phyloP scores from a whole-genome alignment of 306 rosid genomes.

The Ceratonia siliqua region DNA sequence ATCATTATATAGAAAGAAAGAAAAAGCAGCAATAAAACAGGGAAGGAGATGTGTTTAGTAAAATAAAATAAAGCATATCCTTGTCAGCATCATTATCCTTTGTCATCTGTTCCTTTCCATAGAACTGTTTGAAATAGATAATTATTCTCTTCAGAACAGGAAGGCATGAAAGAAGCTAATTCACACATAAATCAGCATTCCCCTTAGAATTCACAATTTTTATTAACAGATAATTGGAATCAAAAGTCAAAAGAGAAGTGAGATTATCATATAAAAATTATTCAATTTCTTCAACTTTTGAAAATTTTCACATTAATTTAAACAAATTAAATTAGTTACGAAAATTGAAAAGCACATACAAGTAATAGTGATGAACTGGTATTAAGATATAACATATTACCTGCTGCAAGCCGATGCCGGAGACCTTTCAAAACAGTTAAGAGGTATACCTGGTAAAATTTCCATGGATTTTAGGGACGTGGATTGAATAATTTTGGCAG shows the following conservation, averaged over 20 bases:
- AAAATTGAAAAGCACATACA: conserved; percentile 23
- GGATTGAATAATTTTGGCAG: conserved; percentile 26
- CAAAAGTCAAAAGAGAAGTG: not conserved
- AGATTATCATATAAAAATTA: conserved; percentile 11
- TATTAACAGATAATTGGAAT: conserved; percentile 18
- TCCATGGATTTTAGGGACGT: conserved; percentile 41
- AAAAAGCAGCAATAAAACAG: not conserved
- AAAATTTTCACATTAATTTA: not conserved
- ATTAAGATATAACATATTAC: conserved; percentile 47
- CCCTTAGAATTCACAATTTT: not conserved
- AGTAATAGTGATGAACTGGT: conserved; percentile 17
- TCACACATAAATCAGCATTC: not conserved
- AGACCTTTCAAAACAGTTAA: conserved; percentile 88
- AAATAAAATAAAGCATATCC: conserved; percentile 1
- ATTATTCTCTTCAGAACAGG: not conserved
- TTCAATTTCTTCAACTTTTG: not conserved
- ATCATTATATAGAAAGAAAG: conserved; percentile 21
- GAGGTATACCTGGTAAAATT: conserved; percentile 81
- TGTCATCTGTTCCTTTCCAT: conserved; percentile 18
- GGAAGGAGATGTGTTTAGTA: conserved; percentile 1
- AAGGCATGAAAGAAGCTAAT: not conserved
- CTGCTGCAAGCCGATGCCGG: conserved; percentile 95
- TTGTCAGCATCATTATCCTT: not conserved
- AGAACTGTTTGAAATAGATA: conserved; percentile 8
- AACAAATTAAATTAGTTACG: no score